Base-by-base conservation (phyloP, 176 grass and related monocot genomes). In the Poa pratensis region DNA sequence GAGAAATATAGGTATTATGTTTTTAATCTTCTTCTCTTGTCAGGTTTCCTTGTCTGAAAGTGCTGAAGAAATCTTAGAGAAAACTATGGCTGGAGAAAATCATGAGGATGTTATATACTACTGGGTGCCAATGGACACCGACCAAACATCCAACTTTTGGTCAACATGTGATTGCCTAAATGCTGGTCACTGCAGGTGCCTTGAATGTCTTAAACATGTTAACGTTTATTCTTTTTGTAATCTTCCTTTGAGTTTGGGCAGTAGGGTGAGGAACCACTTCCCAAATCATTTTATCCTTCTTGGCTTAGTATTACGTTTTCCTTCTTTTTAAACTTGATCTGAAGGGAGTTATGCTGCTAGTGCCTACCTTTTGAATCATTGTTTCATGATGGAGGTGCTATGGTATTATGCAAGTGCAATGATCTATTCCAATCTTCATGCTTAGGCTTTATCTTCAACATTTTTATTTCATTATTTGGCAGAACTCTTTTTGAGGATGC, bases 21-120 rank as follows among this genome's bases (percentile, higher is more conserved):
- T 76, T 67, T 80, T 19, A 68, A 84, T 73, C 15, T 68, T 62
- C 19, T 78, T 64, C 3, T 80, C 6, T 59, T 64, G 57, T 82
- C 82, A 99, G 96, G 91, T 92, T 91, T 94, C 93, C 82, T 88
- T 99, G 78, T 96, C 96, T 86, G 87, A 57, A 88, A 92, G 22
- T 65, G 93, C 93, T 67, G 96, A 95, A 89, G 61, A 91, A 78
- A 86, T 83, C 45, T 82, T 99, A 49, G 96, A 96, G 91, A 58
- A 75, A 23, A 92, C 85, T 75, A 81, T 86, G 42, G 78, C 77
- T 30, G 74, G 43, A 73, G 74, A 93, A 89, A 94, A 87, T 83
- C 79, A 79, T 39, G 96, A 89, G 81, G 96, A 99, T 91, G 79
- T 75, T 69, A 75, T 99, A 73, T 96, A 89, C 90, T 99, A 92